phyloP scores from a whole-genome alignment of 768 basidiomycete genomes.

The Mycena capillaripes region DNA sequence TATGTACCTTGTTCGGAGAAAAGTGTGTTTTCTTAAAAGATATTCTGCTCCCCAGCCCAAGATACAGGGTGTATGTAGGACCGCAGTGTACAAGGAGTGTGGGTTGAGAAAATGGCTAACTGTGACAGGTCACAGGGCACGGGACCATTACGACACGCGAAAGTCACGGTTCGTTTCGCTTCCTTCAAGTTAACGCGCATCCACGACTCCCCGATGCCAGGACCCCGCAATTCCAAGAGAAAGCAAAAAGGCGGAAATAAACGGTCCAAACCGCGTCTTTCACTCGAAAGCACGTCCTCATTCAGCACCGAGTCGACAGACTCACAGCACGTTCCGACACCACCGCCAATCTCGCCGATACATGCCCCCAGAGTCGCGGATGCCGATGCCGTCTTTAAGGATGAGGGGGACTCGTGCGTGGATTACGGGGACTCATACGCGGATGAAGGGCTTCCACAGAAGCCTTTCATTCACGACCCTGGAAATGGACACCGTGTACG shows the following conservation, averaged over 20 bases:
- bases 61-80: too few relatives aligned
- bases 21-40: too few relatives aligned
- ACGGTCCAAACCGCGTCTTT: conserved; percentile 37
- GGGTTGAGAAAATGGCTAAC: too few relatives aligned
- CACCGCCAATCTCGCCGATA: conserved; percentile 7
- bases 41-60: too few relatives aligned
- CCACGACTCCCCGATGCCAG: conserved; percentile 63
- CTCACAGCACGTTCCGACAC: conserved; percentile 11
- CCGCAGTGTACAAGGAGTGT: too few relatives aligned
- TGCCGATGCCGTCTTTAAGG: conserved; percentile 11
- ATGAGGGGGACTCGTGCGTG: conserved; percentile 23
- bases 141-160: conserved; percentile 29
- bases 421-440: not conserved
- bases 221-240: conserved; percentile 69
- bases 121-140: conserved; percentile 11
- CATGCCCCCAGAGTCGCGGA: not conserved
- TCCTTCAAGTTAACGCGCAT: too few relatives aligned
- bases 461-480: conserved; percentile 81
- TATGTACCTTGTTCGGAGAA: not conserved
- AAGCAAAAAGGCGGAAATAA: conserved; percentile 59
- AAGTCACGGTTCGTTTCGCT: conserved; percentile 10
- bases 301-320: conserved; percentile 20
- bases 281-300: conserved; percentile 24
- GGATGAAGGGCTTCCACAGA: conserved; percentile 44
- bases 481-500: conserved; percentile 86